Percentiles rank a stretch among this genome's conserved stretches.
Conservation (phyloP, 257 asterid species). For the Buddleja alternifolia region DNA sequence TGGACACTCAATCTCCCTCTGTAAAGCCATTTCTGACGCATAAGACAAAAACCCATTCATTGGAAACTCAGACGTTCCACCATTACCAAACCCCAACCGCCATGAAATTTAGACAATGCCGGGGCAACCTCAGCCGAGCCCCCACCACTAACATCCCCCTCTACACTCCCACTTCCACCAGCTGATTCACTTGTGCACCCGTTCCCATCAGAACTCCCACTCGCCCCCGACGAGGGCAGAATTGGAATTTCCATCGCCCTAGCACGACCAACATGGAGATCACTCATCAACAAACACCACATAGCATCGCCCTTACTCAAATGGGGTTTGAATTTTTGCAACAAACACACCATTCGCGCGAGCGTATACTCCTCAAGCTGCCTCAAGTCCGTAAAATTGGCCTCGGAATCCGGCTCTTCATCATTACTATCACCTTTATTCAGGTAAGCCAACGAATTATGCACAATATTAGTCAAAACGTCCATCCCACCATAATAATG, state of each 20-base stretch:
- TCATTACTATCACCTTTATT: constrained; percentile 41
- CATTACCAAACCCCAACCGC: constrained; percentile 90
- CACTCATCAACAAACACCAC: constrained; percentile 96
- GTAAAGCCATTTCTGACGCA: constrained; percentile 65
- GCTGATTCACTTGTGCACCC: constrained; percentile 41
- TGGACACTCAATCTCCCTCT: constrained; percentile 87
- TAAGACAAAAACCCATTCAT: constrained; percentile 55
- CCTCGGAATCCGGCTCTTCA: constrained; percentile 45
- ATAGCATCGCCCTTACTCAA: constrained; percentile 85
- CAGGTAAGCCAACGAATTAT: constrained; percentile 68
- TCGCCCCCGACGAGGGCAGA: constrained; percentile 47
- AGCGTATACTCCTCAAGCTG: constrained; percentile 85
- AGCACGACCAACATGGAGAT: constrained; percentile 89
- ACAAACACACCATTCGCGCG: constrained; percentile 79
- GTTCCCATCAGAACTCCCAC: constrained; percentile 26
- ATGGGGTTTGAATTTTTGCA: constrained; percentile 86
- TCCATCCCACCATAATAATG: constrained; percentile 91
- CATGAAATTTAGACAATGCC: constrained; percentile 77
- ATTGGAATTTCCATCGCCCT: constrained; percentile 84
- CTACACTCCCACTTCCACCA: constrained; percentile 37
- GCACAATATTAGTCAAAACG: constrained; percentile 75
- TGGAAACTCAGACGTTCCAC: constrained; percentile 69
- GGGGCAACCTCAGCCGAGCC: constrained; percentile 78
- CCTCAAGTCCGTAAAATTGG: constrained; percentile 64
- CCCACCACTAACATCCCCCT: constrained; percentile 49